phyloP scores from a whole-genome alignment of 2,329 filamentous ascomycete species.

The Fonsecaea nubica region DNA sequence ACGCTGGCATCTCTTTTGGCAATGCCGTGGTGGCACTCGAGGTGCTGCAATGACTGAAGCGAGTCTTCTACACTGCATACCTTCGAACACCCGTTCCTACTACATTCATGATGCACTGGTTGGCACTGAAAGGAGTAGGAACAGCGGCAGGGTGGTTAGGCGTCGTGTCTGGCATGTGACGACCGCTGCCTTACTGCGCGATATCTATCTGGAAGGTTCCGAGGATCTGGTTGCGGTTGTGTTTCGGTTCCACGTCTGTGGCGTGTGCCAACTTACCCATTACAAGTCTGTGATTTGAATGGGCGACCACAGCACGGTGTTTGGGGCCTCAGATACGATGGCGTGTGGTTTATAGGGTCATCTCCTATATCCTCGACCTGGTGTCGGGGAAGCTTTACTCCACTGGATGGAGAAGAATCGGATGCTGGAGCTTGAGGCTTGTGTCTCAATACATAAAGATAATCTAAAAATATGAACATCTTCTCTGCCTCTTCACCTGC shows the following conservation, averaged over 20 bases:
- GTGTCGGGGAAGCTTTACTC: constrained; percentile 48
- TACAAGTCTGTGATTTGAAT: constrained; percentile 46
- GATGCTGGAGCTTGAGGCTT: constrained; percentile 54
- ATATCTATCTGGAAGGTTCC: constrained; percentile 20
- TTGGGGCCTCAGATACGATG: constrained; percentile 11
- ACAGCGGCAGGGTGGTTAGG: constrained; percentile 40
- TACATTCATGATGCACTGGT: constrained; percentile 43
- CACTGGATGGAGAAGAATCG: constrained; percentile 51
- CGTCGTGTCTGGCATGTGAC: constrained; percentile 48
- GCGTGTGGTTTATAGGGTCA: constrained; percentile 55
- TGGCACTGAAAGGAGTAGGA: constrained; percentile 41
- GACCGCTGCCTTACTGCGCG: constrained; percentile 38
- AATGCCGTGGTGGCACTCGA: constrained; percentile 40
- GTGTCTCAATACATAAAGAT: constrained; percentile 48
- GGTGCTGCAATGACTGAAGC: constrained; percentile 31
- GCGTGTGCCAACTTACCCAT: constrained; percentile 43
- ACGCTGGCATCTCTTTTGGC: constrained; percentile 44
- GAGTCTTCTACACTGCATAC: constrained; percentile 26
- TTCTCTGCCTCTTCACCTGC: constrained; percentile 25
- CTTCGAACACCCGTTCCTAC: constrained; percentile 20
- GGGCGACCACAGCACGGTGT: constrained; percentile 19
- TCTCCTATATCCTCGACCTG: constrained; percentile 61
- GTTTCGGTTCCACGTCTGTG: constrained; percentile 40
- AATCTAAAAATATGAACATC: constrained; percentile 44
- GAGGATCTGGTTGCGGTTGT: constrained; percentile 19